Conservation (phyloP, 2,329 filamentous ascomycete species). For the Ceratocystiopsis brevicomis region DNA sequence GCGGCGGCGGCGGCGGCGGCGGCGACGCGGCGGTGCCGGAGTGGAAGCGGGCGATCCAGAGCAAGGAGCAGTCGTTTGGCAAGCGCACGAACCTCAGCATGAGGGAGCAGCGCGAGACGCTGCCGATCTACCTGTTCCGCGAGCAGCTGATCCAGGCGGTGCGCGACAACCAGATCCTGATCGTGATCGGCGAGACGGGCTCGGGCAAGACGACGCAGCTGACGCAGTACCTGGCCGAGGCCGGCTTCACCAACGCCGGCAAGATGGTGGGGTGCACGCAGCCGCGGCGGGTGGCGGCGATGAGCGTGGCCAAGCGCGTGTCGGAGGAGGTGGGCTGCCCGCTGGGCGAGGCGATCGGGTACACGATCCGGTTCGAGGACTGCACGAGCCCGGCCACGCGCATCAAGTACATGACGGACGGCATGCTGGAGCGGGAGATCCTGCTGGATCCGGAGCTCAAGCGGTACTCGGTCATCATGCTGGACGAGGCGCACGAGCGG, state of each 20-base stretch:
- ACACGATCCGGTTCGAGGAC: constrained; percentile 95
- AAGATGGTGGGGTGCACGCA: constrained; percentile 95
- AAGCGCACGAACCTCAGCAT: constrained; percentile 83
- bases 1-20: background rate
- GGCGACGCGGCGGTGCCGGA: constrained; percentile 53
- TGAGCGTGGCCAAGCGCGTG: constrained; percentile 85
- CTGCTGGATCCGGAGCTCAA: constrained; percentile 76
- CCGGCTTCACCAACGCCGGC: constrained; percentile 67
- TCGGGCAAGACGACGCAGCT: constrained; percentile 95
- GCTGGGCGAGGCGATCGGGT: constrained; percentile 80
- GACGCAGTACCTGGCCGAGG: constrained; percentile 88
- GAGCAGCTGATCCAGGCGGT: constrained; percentile 77
- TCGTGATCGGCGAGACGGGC: constrained; percentile 93
- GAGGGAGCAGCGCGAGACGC: constrained; percentile 76
- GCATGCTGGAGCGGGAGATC: constrained; percentile 92
- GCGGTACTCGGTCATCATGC: constrained; percentile 90
- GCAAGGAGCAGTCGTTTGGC: constrained; percentile 62
- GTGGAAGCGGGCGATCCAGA: constrained; percentile 73
- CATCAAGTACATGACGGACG: constrained; percentile 99
- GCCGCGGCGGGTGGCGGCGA: constrained; percentile 81
- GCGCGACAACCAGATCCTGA: constrained; percentile 70
- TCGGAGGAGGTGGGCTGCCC: constrained; percentile 59
- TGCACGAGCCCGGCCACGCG: constrained; percentile 70
- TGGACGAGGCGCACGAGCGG: constrained; percentile 94
- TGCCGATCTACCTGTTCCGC: constrained; percentile 81